phyloP scores from a whole-genome alignment of 2,329 filamentous ascomycete species.

The Aspergillus fijiensis region DNA sequence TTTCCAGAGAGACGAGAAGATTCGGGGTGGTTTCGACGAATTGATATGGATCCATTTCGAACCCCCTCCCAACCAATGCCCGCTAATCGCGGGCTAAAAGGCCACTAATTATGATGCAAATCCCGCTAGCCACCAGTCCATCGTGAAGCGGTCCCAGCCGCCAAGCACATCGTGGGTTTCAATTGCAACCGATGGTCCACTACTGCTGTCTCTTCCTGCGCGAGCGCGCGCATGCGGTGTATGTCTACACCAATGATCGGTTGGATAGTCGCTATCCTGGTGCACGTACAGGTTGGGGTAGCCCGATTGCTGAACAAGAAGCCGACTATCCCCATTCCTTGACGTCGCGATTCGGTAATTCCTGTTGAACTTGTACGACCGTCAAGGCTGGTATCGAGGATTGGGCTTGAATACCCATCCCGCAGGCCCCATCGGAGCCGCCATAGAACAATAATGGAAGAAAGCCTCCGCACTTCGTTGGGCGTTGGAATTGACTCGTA shows the following conservation, averaged over 20 bases:
- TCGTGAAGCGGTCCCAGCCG: background rate
- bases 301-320: background rate
- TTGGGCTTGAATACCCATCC: background rate
- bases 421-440: background rate
- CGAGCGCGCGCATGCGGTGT: background rate
- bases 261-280: no score
- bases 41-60: background rate
- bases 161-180: constrained; percentile 1
- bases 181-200: background rate
- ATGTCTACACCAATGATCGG: background rate
- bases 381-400: background rate
- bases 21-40: background rate
- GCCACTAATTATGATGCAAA: constrained; percentile 6
- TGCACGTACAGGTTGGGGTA: background rate
- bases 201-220: background rate
- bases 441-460: background rate
- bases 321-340: background rate
- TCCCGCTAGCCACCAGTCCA: background rate
- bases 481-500: background rate
- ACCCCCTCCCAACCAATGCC: background rate
- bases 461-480: background rate
- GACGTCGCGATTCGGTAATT: constrained; percentile 6
- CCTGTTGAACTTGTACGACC: background rate
- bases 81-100: constrained; percentile 2
- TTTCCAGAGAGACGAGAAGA: background rate